Base-by-base conservation (phyloP, 2,329 filamentous ascomycete species). In the Epichloe uncinata region DNA sequence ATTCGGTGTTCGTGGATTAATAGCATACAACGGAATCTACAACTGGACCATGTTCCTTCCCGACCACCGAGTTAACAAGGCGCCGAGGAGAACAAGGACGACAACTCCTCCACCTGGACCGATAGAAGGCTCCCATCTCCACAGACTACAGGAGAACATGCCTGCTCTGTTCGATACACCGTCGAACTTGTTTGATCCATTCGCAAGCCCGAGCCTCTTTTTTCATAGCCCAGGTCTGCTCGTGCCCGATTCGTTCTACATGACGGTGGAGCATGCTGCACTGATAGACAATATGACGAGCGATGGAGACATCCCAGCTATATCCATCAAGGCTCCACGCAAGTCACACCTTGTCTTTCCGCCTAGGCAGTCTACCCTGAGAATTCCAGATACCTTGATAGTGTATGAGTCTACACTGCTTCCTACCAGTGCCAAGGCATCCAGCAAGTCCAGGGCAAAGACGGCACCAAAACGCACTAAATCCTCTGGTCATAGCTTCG, bases 11-110 rank as follows among this genome's bases (percentile, higher is more conserved):
- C 69, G 74, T 11, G 78, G 78, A 7, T 61, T 81, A 34, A 64
- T 78, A 15, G 71, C 73, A 7, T 75, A 74, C 61, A 79, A 83
- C 55, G 79, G 78, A 41, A 70, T 83, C 51, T 83, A 79, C 64
- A 75, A 83, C 64, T 83, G 79, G 80, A 79, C 77, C 51, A 75
- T 69, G 60, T 77, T 81, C 52, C 68, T 79, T 12, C 74, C 74
- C 0, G 70, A 74, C 54, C 74, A 80, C 51, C 69, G 66, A 6
- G 61, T 71, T 53, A 71, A 77, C 55, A 58, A 50, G 5, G 50
- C 56, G 1, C 47, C 55, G 9, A 58, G 52, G 26, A 50, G 45
- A 12, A 48, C 40, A 15, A 60, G 55, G 47, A 51, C 37, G 11
- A 22, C 47, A 8, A 50, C 58, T 8, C 47, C 57, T 9, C 48